These are phyloP conservation scores for Amylostereum areolatum DNA, from an alignment of 1,284 basidiomycete genomes.

Conservation along the genomic window DNA sequence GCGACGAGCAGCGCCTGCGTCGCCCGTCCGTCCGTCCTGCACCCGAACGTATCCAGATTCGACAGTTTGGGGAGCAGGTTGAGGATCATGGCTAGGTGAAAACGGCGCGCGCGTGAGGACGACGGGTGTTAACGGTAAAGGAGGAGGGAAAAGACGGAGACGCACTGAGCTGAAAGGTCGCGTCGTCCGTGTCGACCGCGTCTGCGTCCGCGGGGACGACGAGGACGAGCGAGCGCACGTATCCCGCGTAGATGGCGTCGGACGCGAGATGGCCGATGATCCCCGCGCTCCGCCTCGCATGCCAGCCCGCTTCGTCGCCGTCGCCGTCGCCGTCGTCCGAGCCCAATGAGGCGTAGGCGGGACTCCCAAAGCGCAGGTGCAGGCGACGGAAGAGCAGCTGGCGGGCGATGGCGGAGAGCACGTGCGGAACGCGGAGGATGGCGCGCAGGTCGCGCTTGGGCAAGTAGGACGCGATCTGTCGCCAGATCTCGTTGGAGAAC, in stretches of 20 bases:
- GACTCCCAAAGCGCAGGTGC: constrained; percentile 48
- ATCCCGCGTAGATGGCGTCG: constrained; percentile 51
- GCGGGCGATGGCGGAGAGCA: constrained; percentile 60
- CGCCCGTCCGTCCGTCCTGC: constrained; percentile 49
- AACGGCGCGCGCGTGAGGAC: too few species aligned
- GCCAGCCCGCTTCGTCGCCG: constrained; percentile 38
- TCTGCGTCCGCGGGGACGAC: too few species aligned
- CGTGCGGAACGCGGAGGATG: constrained; percentile 57
- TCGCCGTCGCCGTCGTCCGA: too few species aligned
- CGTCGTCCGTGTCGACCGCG: too few species aligned
- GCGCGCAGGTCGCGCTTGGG: constrained; percentile 61
- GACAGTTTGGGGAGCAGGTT: constrained; percentile 59
- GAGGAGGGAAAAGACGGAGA: too few species aligned
- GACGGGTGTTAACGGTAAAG: too few species aligned
- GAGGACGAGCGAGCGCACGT: constrained; percentile 53
- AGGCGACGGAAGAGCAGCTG: constrained; percentile 60
- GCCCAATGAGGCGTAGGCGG: background rate
- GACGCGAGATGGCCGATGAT: constrained; percentile 62
- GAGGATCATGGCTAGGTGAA: constrained; percentile 63
- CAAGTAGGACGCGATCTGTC: constrained; percentile 57
- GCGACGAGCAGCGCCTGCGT: constrained; percentile 46
- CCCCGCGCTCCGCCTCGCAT: constrained; percentile 64
- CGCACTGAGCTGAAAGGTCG: constrained; percentile 61
- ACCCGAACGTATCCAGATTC: constrained; percentile 54
- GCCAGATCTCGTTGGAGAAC: constrained; percentile 56